A percentile compares a stretch with the other conserved stretches of the same genome.
Conservation (phyloP, 1,284 basidiomycete species). For the Coniferiporia weirii region DNA sequence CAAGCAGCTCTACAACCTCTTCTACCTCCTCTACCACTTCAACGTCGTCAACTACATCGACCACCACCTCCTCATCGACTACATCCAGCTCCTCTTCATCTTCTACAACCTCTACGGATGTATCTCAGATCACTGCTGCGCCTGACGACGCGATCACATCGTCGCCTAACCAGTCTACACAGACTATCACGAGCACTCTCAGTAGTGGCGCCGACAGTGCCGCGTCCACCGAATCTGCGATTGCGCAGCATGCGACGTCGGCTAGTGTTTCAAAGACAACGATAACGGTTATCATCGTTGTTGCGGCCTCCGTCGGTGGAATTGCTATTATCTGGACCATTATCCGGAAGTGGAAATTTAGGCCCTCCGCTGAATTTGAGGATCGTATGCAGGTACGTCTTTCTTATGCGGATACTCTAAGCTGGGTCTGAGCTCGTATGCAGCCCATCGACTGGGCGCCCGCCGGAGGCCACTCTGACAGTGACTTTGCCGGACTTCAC, state of each 20-base stretch:
- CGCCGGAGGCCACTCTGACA: constrained; percentile 37
- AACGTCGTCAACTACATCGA: constrained; percentile 21
- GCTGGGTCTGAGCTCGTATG: constrained; percentile 31
- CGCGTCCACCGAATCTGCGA: constrained; percentile 21
- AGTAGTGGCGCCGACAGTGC: constrained; percentile 21
- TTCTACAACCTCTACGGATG: constrained; percentile 18
- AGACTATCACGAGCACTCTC: constrained; percentile 23
- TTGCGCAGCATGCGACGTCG: not conserved
- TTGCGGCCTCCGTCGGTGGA: constrained; percentile 64
- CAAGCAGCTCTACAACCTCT: constrained; percentile 20
- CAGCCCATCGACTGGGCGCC: constrained; percentile 82
- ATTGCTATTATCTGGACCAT: constrained; percentile 75
- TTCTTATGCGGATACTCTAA: not conserved
- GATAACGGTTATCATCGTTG: constrained; percentile 66
- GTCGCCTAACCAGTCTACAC: not conserved
- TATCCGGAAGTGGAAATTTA: constrained; percentile 89
- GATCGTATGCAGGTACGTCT: constrained; percentile 38
- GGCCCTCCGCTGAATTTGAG: constrained; percentile 74
- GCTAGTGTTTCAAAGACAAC: constrained; percentile 42
- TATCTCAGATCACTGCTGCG: constrained; percentile 20
- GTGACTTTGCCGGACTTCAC: constrained; percentile 41
- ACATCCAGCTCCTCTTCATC: constrained; percentile 24
- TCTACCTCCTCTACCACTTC: constrained; percentile 19
- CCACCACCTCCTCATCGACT: constrained; percentile 23
- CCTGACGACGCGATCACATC: not conserved